These are phyloP conservation scores for Lepidopterella palustris DNA, from an alignment of 495 filamentous ascomycete species.

Conservation along the genomic window DNA sequence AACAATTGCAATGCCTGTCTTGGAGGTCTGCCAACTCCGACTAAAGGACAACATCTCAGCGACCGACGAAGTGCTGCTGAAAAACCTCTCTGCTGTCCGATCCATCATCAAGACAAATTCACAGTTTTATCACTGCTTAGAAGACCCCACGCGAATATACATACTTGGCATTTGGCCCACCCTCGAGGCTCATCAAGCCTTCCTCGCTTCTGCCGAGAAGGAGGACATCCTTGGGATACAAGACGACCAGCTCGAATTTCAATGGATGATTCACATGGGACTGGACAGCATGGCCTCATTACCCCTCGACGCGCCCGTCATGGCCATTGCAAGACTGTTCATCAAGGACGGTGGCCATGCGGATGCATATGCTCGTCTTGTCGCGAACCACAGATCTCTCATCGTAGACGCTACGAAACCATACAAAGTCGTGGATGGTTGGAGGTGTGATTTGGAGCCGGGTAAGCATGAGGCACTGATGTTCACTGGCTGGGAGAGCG, in stretches of 20 bases:
- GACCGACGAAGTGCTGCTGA: slow-evolving; percentile 10
- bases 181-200: slow-evolving; percentile 18
- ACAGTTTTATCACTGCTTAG: slow-evolving; percentile 22
- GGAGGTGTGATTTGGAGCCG: slow-evolving; percentile 17
- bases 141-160: slow-evolving; percentile 21
- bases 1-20: slow-evolving; percentile 26
- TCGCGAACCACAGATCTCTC: neutral
- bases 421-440: slow-evolving; percentile 15
- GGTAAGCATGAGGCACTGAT: slow-evolving; percentile 16
- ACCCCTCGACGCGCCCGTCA: slow-evolving; percentile 21
- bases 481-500: slow-evolving; percentile 19
- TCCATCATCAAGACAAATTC: slow-evolving; percentile 17
- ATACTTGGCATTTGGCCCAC: slow-evolving; percentile 26
- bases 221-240: slow-evolving; percentile 20
- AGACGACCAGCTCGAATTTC: slow-evolving; percentile 17
- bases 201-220: slow-evolving; percentile 17
- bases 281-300: slow-evolving; percentile 20
- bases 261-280: slow-evolving; percentile 19
- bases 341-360: slow-evolving; percentile 3
- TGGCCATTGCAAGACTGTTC: slow-evolving; percentile 16
- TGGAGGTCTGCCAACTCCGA: slow-evolving; percentile 17
- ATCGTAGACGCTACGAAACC: slow-evolving; percentile 8
- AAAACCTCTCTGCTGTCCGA: slow-evolving; percentile 22
- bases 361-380: slow-evolving; percentile 8
- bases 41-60: slow-evolving; percentile 12